A percentile compares a stretch with the other conserved stretches of the same genome.
phyloP scores from a whole-genome alignment of 768 basidiomycete species.

The Mycena sanguinolenta region DNA sequence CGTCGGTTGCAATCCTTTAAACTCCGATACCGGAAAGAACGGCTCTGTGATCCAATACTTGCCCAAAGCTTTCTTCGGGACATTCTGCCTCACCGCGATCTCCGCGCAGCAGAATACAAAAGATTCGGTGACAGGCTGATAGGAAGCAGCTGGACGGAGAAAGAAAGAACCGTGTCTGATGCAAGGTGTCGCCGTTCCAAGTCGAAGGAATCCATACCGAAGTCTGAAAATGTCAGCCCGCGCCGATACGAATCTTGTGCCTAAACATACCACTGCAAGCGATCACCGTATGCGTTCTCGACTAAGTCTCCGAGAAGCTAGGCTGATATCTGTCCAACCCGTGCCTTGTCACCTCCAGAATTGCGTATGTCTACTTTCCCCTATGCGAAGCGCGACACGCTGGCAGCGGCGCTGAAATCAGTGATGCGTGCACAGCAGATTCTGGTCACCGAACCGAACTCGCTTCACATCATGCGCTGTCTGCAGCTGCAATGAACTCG shows the following conservation, averaged over 20 bases:
- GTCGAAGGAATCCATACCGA: background rate
- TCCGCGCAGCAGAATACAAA: no score
- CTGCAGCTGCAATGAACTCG: background rate
- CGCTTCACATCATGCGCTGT: background rate
- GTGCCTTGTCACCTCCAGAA: conserved; percentile 4
- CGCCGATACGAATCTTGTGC: background rate
- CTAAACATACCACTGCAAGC: conserved; percentile 4
- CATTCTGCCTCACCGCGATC: no score
- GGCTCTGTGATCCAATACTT: no score
- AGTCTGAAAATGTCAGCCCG: background rate
- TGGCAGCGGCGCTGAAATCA: conserved; percentile 18
- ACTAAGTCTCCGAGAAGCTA: background rate
- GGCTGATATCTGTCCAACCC: conserved; percentile 9
- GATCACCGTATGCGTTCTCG: conserved; percentile 3
- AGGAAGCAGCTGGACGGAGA: background rate
- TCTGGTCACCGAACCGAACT: background rate
- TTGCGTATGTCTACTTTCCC: conserved; percentile 5
- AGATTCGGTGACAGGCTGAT: no score
- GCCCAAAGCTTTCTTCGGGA: no score
- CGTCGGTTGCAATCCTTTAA: no score
- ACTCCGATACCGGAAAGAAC: no score
- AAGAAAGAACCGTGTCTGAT: background rate
- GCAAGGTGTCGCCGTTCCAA: background rate
- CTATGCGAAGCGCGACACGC: background rate
- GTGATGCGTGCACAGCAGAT: background rate